A percentile compares a stretch with the other conserved stretches of the same genome.
These are phyloP conservation scores for Inga oerstediana DNA, from an alignment of 306 rosid species.

Conservation along the genomic window DNA sequence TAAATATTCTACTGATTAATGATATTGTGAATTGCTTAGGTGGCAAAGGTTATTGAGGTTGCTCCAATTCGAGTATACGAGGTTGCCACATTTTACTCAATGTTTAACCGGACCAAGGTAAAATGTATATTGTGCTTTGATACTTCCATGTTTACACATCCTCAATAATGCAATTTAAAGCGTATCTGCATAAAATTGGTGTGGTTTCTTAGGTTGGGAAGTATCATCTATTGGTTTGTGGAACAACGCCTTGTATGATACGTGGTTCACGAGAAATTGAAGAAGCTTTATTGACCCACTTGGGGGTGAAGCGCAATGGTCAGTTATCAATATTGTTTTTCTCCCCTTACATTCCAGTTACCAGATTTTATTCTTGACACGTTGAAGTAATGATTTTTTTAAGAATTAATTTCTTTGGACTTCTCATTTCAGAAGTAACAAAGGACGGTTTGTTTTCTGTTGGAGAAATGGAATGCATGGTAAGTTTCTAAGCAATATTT, in stretches of 20 bases:
- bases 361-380: slow-evolving; percentile 23
- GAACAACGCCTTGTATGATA: slow-evolving; percentile 98
- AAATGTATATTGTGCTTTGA: slow-evolving; percentile 23
- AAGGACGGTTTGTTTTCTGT: slow-evolving; percentile 97
- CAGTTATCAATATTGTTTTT: slow-evolving; percentile 32
- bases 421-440: slow-evolving; percentile 81
- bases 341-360: slow-evolving; percentile 8
- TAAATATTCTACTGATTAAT: slow-evolving; percentile 19
- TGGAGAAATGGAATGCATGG: slow-evolving; percentile 99
- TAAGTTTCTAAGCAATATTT: slow-evolving; percentile 42
- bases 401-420: slow-evolving; percentile 33
- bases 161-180: slow-evolving; percentile 24
- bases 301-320: slow-evolving; percentile 98
- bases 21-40: slow-evolving; percentile 64
- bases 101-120: slow-evolving; percentile 96
- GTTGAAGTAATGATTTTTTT: background rate
- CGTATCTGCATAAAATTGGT: slow-evolving; percentile 40
- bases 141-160: slow-evolving; percentile 10
- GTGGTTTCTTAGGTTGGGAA: slow-evolving; percentile 75
- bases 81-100: slow-evolving; percentile 97
- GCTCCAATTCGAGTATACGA: slow-evolving; percentile 95
- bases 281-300: slow-evolving; percentile 81
- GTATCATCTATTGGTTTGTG: slow-evolving; percentile 96
- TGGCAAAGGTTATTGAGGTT: slow-evolving; percentile 86
- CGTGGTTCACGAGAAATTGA: slow-evolving; percentile 97